Conservation (phyloP, 2,329 filamentous ascomycete genomes). For the Davidsoniella neocaledoniae region DNA sequence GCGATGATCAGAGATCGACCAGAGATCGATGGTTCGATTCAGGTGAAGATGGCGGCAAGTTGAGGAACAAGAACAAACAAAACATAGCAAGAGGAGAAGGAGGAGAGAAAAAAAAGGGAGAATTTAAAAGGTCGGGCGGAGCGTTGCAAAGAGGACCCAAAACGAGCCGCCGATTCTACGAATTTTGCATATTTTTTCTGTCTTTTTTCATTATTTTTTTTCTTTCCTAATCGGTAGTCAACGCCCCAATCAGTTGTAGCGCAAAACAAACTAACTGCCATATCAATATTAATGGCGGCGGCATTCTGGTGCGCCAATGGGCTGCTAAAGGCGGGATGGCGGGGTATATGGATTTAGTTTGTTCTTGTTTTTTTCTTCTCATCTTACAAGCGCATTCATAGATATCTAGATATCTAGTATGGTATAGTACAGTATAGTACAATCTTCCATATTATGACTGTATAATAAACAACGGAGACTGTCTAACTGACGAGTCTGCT, state of each 20-base stretch:
- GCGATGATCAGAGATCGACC: conserved; percentile 3
- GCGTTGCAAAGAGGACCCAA: neutral
- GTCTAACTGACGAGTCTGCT: no score
- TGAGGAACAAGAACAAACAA: neutral
- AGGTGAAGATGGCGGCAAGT: conserved; percentile 2
- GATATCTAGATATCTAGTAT: no score
- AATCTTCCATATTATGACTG: no score
- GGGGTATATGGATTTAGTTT: neutral
- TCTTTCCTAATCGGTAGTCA: no score
- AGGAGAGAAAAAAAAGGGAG: neutral
- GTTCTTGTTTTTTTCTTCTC: neutral
- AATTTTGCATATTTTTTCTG: neutral
- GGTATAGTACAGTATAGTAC: no score
- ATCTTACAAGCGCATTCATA: neutral
- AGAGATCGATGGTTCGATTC: neutral
- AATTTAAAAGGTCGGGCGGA: neutral
- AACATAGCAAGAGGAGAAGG: neutral
- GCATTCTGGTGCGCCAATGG: no score
- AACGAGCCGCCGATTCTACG: neutral
- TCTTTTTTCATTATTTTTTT: neutral
- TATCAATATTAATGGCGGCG: no score
- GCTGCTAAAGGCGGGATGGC: no score
- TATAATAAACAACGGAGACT: no score
- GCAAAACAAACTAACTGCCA: no score
- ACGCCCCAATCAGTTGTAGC: no score